Conservation (phyloP, 352 stramenopile species). For the Pythium grandisporangium region DNA sequence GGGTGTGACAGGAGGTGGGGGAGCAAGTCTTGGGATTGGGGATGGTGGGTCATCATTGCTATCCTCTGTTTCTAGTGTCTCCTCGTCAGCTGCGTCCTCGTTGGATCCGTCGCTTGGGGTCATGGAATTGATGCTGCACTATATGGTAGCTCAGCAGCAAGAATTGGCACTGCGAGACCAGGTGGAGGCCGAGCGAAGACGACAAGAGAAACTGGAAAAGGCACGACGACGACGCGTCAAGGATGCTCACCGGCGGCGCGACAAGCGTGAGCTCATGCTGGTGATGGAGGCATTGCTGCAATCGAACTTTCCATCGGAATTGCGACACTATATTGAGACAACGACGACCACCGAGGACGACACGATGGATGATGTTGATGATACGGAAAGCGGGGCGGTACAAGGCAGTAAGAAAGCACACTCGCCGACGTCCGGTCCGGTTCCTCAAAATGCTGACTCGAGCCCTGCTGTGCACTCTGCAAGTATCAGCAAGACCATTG, state of each 20-base stretch:
- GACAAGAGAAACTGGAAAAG: constrained; percentile 19
- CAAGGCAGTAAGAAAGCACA: too few relatives aligned
- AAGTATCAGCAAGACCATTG: too few relatives aligned
- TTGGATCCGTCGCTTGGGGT: constrained; percentile 12
- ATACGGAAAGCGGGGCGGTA: not conserved
- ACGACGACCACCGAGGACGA: too few relatives aligned
- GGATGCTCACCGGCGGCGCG: constrained; percentile 17
- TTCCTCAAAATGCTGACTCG: too few relatives aligned
- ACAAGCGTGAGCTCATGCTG: constrained; percentile 52
- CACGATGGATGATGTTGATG: too few relatives aligned
- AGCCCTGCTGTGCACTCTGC: too few relatives aligned
- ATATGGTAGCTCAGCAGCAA: constrained; percentile 39
- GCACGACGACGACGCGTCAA: constrained; percentile 17
- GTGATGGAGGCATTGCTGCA: constrained; percentile 31
- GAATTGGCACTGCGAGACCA: constrained; percentile 24
- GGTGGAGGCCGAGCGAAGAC: constrained; percentile 19
- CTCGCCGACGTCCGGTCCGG: too few relatives aligned
- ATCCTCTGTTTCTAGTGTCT: too few relatives aligned
- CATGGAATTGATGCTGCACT: constrained; percentile 44
- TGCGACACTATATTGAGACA: constrained; percentile 30
- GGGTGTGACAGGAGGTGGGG: not conserved
- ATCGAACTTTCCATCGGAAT: constrained; percentile 28
- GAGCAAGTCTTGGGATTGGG: not conserved
- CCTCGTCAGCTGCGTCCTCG: not conserved
- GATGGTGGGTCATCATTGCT: not conserved